These are phyloP conservation scores for Graphilbum fragrans DNA, from an alignment of 2,329 filamentous ascomycete species.

Conservation along the genomic window DNA sequence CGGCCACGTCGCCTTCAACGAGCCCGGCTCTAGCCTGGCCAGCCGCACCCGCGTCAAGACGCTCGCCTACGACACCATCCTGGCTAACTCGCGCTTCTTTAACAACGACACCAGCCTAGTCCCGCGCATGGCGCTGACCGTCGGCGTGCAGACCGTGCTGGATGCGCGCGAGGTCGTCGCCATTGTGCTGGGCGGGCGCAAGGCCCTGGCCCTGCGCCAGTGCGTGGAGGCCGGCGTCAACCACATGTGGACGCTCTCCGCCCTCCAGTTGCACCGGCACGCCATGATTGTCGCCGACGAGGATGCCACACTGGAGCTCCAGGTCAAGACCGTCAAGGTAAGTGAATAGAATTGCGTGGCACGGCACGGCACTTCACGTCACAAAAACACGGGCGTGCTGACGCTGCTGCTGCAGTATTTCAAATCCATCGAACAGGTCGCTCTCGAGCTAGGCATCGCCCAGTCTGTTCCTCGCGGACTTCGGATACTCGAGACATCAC, in stretches of 20 bases:
- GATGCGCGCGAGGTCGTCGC: conserved; percentile 62
- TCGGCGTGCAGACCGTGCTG: conserved; percentile 39
- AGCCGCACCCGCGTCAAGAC: conserved; percentile 65
- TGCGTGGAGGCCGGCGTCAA: conserved; percentile 63
- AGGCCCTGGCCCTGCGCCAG: conserved; percentile 58
- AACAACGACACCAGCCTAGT: conserved; percentile 50
- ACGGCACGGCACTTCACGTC: no score
- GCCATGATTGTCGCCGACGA: conserved; percentile 64
- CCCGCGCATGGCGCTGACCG: conserved; percentile 58
- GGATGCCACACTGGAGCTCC: conserved; percentile 51
- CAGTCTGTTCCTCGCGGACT: conserved; percentile 33
- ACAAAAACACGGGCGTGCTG: no score
- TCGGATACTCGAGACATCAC: neutral
- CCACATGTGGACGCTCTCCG: conserved; percentile 69
- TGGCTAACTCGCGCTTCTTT: conserved; percentile 65
- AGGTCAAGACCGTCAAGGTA: conserved; percentile 49
- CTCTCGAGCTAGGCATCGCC: conserved; percentile 28
- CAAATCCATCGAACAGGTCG: conserved; percentile 45
- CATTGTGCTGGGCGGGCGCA: conserved; percentile 60
- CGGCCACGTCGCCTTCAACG: conserved; percentile 72
- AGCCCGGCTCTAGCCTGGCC: conserved; percentile 58
- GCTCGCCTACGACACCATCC: conserved; percentile 61
- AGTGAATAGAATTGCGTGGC: conserved; percentile 1
- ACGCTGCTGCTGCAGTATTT: conserved; percentile 44
- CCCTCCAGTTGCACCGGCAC: conserved; percentile 58